Percentiles rank a stretch among this genome's conserved stretches.
phyloP scores from a whole-genome alignment of 257 asterid species.

The Hygrophila difformis region DNA sequence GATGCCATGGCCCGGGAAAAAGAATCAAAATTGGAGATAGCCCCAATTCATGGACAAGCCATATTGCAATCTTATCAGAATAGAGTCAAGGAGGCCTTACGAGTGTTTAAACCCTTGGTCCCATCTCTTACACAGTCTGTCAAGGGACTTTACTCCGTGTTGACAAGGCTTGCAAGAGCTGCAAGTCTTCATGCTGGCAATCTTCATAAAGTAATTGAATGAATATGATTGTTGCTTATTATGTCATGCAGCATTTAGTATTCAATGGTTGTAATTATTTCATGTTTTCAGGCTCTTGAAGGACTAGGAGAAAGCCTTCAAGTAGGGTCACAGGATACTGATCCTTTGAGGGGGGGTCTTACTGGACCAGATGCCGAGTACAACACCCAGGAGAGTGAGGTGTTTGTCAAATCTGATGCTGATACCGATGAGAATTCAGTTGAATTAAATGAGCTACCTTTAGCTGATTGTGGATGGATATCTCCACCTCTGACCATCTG shows the following conservation, averaged over 20 bases:
- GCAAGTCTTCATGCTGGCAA: constrained; percentile 98
- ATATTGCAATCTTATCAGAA: constrained; percentile 78
- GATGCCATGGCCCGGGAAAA: constrained; percentile 68
- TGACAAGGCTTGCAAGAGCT: constrained; percentile 81
- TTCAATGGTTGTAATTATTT: constrained; percentile 11
- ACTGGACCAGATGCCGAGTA: constrained; percentile 37
- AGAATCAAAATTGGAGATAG: constrained; percentile 60
- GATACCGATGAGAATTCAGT: constrained; percentile 40
- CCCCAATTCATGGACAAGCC: constrained; percentile 96
- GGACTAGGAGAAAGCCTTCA: constrained; percentile 94
- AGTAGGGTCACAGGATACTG: constrained; percentile 54
- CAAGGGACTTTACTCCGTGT: constrained; percentile 68
- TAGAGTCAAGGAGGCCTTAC: constrained; percentile 63
- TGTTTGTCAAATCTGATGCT: constrained; percentile 37
- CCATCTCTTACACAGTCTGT: constrained; percentile 64
- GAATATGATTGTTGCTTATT: not conserved
- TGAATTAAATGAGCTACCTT: constrained; percentile 38
- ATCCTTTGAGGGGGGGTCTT: constrained; percentile 45
- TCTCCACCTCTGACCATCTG: constrained; percentile 75
- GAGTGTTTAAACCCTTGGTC: constrained; percentile 70
- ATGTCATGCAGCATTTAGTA: constrained; percentile 6
- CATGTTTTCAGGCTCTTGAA: constrained; percentile 76
- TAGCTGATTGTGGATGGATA: constrained; percentile 75
- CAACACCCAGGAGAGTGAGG: constrained; percentile 43
- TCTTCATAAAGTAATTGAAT: constrained; percentile 78